These are phyloP conservation scores for Elongisporangium undulatum DNA, from an alignment of 352 stramenopile species.

Conservation along the genomic window DNA sequence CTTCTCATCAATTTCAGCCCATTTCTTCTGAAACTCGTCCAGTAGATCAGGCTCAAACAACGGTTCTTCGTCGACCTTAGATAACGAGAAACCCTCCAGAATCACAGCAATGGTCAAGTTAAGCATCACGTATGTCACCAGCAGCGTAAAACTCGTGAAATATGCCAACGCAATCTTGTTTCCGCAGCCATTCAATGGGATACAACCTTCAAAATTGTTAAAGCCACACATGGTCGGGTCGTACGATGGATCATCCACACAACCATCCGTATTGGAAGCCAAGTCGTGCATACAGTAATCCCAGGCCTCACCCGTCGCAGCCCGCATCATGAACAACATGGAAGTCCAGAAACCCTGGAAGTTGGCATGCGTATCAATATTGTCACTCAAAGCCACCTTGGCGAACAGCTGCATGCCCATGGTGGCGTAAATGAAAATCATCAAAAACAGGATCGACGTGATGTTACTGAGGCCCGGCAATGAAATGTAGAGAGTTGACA, in stretches of 20 bases:
- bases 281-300: slow-evolving; percentile 91
- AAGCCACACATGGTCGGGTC: slow-evolving; percentile 72
- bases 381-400: slow-evolving; percentile 65
- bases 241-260: slow-evolving; percentile 62
- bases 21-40: slow-evolving; percentile 86
- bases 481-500: slow-evolving; percentile 88
- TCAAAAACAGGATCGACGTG: slow-evolving; percentile 86
- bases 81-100: slow-evolving; percentile 88
- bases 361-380: slow-evolving; percentile 87
- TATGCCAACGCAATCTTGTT: slow-evolving; percentile 59
- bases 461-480: slow-evolving; percentile 91
- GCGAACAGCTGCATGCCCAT: slow-evolving; percentile 93
- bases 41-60: slow-evolving; percentile 86
- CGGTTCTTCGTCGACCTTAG: slow-evolving; percentile 83
- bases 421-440: slow-evolving; percentile 94
- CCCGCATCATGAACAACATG: slow-evolving; percentile 87
- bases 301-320: slow-evolving; percentile 92
- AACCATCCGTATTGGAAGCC: slow-evolving; percentile 25
- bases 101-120: slow-evolving; percentile 95
- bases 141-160: slow-evolving; percentile 86
- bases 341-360: slow-evolving; percentile 91
- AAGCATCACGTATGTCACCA: slow-evolving; percentile 93
- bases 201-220: slow-evolving; percentile 58
- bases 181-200: slow-evolving; percentile 75
- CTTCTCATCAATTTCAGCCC: slow-evolving; percentile 85